Percentiles rank a stretch among this genome's conserved stretches.
These are phyloP conservation scores for Chrysophaeum taylorii DNA, from an alignment of 352 stramenopile species.

Conservation along the genomic window DNA sequence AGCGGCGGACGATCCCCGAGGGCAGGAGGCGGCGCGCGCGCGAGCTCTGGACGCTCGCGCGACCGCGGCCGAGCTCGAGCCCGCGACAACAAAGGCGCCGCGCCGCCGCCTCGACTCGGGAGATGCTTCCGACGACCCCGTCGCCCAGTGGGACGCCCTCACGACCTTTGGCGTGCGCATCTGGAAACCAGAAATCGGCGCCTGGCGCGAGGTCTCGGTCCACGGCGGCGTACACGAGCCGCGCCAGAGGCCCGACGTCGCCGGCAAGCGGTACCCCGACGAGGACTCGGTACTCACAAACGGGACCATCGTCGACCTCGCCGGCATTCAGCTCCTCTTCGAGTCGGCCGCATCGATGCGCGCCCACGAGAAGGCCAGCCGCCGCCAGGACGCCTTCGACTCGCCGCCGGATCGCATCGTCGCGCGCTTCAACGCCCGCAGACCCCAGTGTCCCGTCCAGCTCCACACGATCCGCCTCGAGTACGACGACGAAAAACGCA, in stretches of 20 bases:
- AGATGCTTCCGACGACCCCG: not conserved
- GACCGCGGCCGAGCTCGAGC: not conserved
- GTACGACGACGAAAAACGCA: slow-evolving; percentile 18
- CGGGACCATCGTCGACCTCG: slow-evolving; percentile 30
- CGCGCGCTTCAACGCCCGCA: slow-evolving; percentile 25
- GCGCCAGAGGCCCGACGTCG: slow-evolving; percentile 6
- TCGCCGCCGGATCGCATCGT: slow-evolving; percentile 17
- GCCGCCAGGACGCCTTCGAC: not conserved
- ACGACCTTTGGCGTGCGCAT: slow-evolving; percentile 33
- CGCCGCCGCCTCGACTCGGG: not conserved
- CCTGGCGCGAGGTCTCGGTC: slow-evolving; percentile 29
- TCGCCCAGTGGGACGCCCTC: slow-evolving; percentile 25
- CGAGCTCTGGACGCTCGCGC: not conserved
- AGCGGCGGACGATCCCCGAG: not conserved
- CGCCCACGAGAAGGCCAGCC: not conserved
- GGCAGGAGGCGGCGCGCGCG: not conserved
- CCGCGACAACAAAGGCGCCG: not conserved
- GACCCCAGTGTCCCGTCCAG: slow-evolving; percentile 30
- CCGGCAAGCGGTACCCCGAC: slow-evolving; percentile 9
- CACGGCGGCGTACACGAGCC: slow-evolving; percentile 24
- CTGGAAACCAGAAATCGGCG: slow-evolving; percentile 28
- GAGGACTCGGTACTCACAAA: slow-evolving; percentile 17
- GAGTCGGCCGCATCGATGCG: slow-evolving; percentile 10
- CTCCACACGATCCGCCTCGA: slow-evolving; percentile 27
- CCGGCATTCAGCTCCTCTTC: slow-evolving; percentile 29